phyloP scores from a whole-genome alignment of 352 stramenopile species.

The Thraustotheca clavata region DNA sequence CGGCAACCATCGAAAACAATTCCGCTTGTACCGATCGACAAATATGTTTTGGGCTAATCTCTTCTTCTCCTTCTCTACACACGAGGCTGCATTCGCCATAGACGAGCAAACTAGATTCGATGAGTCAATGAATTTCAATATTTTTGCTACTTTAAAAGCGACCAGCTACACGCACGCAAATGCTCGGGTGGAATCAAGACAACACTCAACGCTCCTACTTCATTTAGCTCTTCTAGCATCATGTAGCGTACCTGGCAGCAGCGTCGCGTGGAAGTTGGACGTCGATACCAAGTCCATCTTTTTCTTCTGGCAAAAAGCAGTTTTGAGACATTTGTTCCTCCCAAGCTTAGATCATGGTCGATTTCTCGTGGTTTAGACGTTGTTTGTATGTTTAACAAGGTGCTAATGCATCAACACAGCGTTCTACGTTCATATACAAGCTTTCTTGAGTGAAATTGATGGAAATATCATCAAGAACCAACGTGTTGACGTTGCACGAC shows the following conservation, averaged over 20 bases:
- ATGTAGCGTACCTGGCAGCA: conserved; percentile 46
- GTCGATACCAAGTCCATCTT: conserved; percentile 81
- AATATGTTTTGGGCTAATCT: conserved; percentile 42
- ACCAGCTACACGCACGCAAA: conserved; percentile 64
- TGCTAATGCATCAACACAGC: too few relatives aligned
- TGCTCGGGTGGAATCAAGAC: conserved; percentile 66
- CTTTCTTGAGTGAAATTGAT: too few relatives aligned
- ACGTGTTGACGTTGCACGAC: too few relatives aligned
- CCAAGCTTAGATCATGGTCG: too few relatives aligned
- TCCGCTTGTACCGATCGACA: conserved; percentile 72
- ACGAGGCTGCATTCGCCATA: conserved; percentile 77
- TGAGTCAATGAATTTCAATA: not conserved
- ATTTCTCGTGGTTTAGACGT: too few relatives aligned
- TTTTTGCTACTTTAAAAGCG: conserved; percentile 61
- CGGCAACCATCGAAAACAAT: conserved; percentile 77
- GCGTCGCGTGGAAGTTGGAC: conserved; percentile 83
- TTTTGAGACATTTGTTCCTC: too few relatives aligned
- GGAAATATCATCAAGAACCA: too few relatives aligned
- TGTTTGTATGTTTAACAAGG: too few relatives aligned
- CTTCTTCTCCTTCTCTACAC: conserved; percentile 44
- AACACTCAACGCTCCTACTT: conserved; percentile 57
- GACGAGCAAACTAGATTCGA: conserved; percentile 46
- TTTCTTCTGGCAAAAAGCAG: not conserved
- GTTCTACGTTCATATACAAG: too few relatives aligned
- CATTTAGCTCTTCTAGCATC: not conserved